phyloP scores from a whole-genome alignment of 1,284 basidiomycete species.

The Tetrapyrgos nigripes region DNA sequence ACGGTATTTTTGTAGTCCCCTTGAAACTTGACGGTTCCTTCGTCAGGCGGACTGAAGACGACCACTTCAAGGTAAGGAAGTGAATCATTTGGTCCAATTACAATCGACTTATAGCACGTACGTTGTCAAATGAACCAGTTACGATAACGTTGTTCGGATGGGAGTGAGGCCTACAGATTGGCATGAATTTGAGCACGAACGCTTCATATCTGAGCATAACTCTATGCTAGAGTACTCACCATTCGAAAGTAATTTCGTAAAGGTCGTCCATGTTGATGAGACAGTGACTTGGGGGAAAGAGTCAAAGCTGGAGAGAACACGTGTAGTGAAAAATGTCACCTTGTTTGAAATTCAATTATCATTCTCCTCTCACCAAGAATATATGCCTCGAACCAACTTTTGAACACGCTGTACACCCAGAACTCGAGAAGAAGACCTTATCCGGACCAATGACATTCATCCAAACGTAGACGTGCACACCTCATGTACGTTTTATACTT shows the following conservation, averaged over 20 bases:
- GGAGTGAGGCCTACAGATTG: conserved; percentile 57
- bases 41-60: conserved; percentile 59
- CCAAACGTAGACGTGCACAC: too few species aligned
- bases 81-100: conserved; percentile 3
- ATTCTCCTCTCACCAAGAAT: too few species aligned
- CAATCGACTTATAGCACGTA: conserved; percentile 41
- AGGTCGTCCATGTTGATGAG: conserved; percentile 42
- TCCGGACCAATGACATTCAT: too few species aligned
- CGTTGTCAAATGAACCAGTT: conserved; percentile 81
- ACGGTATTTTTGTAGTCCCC: conserved; percentile 63
- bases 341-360: too few species aligned
- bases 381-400: too few species aligned
- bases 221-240: conserved; percentile 44
- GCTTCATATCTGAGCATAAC: too few species aligned
- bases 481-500: too few species aligned
- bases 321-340: too few species aligned
- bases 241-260: conserved; percentile 53
- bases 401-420: too few species aligned
- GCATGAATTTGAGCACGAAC: conserved; percentile 4
- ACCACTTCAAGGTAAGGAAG: conserved; percentile 58
- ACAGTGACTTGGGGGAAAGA: background rate
- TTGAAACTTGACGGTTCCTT: conserved; percentile 63
- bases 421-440: too few species aligned
- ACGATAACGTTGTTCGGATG: conserved; percentile 68
- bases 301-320: background rate